Evolutionary conservation across 306 rosid species (phyloP).

Genomic region (Vachellia collinsii): DNA sequence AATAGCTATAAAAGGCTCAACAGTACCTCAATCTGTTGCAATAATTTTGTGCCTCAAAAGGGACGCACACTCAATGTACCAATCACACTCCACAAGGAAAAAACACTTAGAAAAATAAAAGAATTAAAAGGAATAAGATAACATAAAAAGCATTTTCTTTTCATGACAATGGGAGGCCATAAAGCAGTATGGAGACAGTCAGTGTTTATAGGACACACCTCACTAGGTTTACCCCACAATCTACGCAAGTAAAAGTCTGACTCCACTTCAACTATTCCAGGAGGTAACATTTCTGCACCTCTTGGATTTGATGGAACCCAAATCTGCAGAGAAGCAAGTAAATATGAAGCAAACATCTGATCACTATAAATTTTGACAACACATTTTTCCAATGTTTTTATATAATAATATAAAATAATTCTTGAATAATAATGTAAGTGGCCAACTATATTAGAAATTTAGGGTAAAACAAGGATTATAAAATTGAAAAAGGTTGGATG

Average conservation of each 20-base stretch:
- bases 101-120: background rate
- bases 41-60: conserved; percentile 13
- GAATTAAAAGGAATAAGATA: background rate
- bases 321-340: conserved; percentile 55
- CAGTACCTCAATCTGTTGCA: conserved; percentile 3
- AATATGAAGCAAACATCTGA: conserved; percentile 22
- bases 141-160: background rate
- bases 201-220: conserved; percentile 59
- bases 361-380: conserved; percentile 16
- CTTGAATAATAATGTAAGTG: background rate
- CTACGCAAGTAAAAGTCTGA: conserved; percentile 81
- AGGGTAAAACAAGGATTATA: background rate
- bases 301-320: conserved; percentile 96
- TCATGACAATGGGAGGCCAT: background rate
- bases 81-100: background rate
- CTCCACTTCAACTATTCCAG: conserved; percentile 79
- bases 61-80: background rate
- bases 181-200: conserved; percentile 3
- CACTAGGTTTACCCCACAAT: conserved; percentile 95
- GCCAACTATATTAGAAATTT: conserved; percentile 3
- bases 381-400: conserved; percentile 22
- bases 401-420: background rate
- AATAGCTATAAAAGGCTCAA: too few relatives aligned
- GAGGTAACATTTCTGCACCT: conserved; percentile 94
- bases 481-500: background rate